Percentiles rank a stretch among this genome's conserved stretches.
phyloP scores from a whole-genome alignment of 768 basidiomycete species.

The Psilocybe subaeruginosa region DNA sequence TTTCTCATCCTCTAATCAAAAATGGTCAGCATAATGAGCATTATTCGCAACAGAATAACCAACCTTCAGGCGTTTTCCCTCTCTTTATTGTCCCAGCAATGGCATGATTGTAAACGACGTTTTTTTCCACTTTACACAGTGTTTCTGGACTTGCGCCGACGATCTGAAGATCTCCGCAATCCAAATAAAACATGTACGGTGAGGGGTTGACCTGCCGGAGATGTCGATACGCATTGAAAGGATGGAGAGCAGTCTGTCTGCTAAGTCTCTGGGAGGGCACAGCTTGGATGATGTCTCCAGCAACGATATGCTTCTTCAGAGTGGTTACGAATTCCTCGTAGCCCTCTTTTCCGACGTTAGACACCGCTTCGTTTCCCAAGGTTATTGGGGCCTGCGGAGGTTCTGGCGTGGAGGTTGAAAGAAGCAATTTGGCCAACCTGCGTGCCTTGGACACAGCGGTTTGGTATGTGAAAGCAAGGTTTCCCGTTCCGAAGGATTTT shows the following conservation, averaged over 20 bases:
- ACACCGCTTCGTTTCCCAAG: conserved; percentile 69
- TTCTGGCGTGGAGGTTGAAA: conserved; percentile 58
- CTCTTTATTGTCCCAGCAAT: conserved; percentile 94
- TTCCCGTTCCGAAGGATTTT: conserved; percentile 61
- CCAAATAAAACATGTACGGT: conserved; percentile 98
- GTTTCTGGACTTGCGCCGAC: conserved; percentile 99
- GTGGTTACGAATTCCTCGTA: conserved; percentile 91
- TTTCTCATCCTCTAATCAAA: conserved; percentile 76
- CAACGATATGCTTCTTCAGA: conserved; percentile 92
- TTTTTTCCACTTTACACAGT: conserved; percentile 90
- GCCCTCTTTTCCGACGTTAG: conserved; percentile 92
- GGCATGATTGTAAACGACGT: conserved; percentile 95
- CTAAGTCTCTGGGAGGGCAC: conserved; percentile 93
- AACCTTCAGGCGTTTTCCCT: conserved; percentile 86
- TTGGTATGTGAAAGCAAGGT: conserved; percentile 85
- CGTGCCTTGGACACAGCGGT: conserved; percentile 84
- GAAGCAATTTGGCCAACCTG: conserved; percentile 73
- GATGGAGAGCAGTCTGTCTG: conserved; percentile 85
- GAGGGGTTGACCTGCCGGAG: conserved; percentile 95
- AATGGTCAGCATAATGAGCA: conserved; percentile 1
- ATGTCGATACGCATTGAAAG: conserved; percentile 96
- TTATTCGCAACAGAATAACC: conserved; percentile 22
- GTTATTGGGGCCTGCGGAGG: conserved; percentile 67
- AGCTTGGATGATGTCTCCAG: conserved; percentile 98
- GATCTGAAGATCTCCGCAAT: conserved; percentile 90